Evolutionary conservation across 1,284 basidiomycete genomes (phyloP).

Genomic region (Porogramme epimiltina): DNA sequence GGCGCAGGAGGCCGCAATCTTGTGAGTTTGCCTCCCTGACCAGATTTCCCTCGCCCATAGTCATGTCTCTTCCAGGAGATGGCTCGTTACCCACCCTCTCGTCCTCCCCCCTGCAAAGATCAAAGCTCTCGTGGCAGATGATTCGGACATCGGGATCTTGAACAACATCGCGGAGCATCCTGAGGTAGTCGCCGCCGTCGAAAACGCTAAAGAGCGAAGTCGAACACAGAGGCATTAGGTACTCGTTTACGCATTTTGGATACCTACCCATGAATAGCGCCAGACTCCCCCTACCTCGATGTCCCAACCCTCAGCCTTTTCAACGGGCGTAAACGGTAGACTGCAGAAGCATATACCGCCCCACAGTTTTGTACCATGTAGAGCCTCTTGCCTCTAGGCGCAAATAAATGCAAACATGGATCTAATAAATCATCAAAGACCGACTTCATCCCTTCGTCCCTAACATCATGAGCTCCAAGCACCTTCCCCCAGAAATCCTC

Average conservation of each 20-base stretch:
- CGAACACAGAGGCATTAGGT: background rate
- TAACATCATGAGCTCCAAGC: background rate
- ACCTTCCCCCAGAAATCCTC: background rate
- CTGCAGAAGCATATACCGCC: too few relatives aligned
- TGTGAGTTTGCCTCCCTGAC: slow-evolving; percentile 2
- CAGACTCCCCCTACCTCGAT: too few relatives aligned
- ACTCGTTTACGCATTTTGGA: too few relatives aligned
- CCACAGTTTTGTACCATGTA: too few relatives aligned
- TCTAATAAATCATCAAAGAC: too few relatives aligned
- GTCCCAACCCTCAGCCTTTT: too few relatives aligned
- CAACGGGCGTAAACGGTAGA: too few relatives aligned
- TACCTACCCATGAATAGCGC: too few relatives aligned
- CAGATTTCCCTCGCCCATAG: too few relatives aligned
- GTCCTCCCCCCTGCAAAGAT: slow-evolving; percentile 15
- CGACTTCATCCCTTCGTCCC: background rate
- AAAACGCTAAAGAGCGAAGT: slow-evolving; percentile 3
- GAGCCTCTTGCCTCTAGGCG: too few relatives aligned
- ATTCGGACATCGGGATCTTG: slow-evolving; percentile 11
- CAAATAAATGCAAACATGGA: too few relatives aligned
- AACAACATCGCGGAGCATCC: slow-evolving; percentile 15
- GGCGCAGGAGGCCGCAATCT: slow-evolving; percentile 14
- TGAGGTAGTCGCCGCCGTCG: slow-evolving; percentile 11
- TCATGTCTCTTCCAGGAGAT: slow-evolving; percentile 2
- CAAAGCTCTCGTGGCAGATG: slow-evolving; percentile 12
- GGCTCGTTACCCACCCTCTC: slow-evolving; percentile 18